phyloP scores from a whole-genome alignment of 345 rosid genomes.

The Eucalyptus coolabah region DNA sequence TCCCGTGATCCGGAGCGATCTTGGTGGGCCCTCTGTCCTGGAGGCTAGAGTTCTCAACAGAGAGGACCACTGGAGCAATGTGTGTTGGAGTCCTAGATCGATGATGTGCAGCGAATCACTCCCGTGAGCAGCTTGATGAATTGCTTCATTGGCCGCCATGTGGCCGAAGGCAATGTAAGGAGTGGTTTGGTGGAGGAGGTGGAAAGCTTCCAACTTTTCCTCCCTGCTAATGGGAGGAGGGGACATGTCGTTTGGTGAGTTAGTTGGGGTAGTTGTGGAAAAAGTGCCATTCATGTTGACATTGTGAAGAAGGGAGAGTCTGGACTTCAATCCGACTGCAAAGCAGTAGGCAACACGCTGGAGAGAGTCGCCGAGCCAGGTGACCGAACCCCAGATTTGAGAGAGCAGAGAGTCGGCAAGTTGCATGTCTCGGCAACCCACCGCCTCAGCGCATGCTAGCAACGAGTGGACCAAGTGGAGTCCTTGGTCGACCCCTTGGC shows the following conservation, averaged over 20 bases:
- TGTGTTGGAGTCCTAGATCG: constrained; percentile 43
- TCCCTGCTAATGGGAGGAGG: constrained; percentile 8
- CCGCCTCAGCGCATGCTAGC: constrained; percentile 60
- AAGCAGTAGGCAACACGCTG: constrained; percentile 55
- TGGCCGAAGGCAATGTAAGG: constrained; percentile 53
- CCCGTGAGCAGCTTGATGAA: constrained; percentile 36
- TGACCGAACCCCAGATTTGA: constrained; percentile 30
- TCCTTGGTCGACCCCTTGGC: constrained; percentile 46
- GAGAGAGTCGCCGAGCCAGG: constrained; percentile 37
- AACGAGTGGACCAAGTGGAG: constrained; percentile 51
- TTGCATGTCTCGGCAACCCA: constrained; percentile 42
- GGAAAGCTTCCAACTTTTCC: constrained; percentile 52
- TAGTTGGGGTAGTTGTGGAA: background rate
- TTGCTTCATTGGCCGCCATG: constrained; percentile 59
- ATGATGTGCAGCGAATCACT: constrained; percentile 28
- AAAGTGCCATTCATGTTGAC: constrained; percentile 17
- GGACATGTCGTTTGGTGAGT: background rate
- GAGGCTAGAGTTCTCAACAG: constrained; percentile 40
- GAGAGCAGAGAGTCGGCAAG: constrained; percentile 32
- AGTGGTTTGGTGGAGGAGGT: constrained; percentile 39
- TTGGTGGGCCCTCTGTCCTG: constrained; percentile 37
- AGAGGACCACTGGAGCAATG: constrained; percentile 46
- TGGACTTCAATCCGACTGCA: constrained; percentile 33
- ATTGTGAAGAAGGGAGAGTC: constrained; percentile 28
- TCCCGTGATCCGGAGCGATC: constrained; percentile 26